Percentiles rank a stretch among this genome's conserved stretches.
phyloP scores from a whole-genome alignment of 139 green algal species.

The Picochlorum costavermella region DNA sequence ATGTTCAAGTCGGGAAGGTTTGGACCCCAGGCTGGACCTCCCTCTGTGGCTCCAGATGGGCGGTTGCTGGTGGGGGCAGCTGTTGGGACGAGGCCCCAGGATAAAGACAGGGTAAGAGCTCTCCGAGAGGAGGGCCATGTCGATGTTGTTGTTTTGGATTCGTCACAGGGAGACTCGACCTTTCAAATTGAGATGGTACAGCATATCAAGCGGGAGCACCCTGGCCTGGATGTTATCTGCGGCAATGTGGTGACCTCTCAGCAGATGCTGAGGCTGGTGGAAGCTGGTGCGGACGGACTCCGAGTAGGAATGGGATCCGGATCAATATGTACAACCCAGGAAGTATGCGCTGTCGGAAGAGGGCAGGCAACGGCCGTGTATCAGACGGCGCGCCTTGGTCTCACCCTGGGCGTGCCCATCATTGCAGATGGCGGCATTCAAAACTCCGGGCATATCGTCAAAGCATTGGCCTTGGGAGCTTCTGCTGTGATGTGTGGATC shows the following conservation, averaged over 20 bases:
- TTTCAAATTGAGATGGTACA: slow-evolving; percentile 89
- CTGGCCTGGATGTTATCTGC: slow-evolving; percentile 86
- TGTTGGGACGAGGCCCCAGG: slow-evolving; percentile 74
- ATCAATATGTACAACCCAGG: slow-evolving; percentile 98
- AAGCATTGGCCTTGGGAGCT: slow-evolving; percentile 91
- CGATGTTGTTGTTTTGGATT: slow-evolving; percentile 86
- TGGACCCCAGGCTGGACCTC: slow-evolving; percentile 24
- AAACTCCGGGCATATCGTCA: slow-evolving; percentile 93
- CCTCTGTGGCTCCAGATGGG: slow-evolving; percentile 59
- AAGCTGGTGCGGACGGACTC: slow-evolving; percentile 83
- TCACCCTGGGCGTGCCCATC: slow-evolving; percentile 66
- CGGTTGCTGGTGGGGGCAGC: slow-evolving; percentile 75
- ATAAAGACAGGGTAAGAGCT: slow-evolving; percentile 60
- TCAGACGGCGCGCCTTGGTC: slow-evolving; percentile 59
- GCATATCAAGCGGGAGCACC: slow-evolving; percentile 79
- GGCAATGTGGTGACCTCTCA: slow-evolving; percentile 85
- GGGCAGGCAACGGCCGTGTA: slow-evolving; percentile 95
- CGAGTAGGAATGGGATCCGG: slow-evolving; percentile 95
- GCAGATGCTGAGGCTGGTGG: slow-evolving; percentile 36
- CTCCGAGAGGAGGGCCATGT: slow-evolving; percentile 47
- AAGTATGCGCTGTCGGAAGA: slow-evolving; percentile 95
- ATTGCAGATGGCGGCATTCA: slow-evolving; percentile 94
- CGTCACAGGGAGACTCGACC: slow-evolving; percentile 75
- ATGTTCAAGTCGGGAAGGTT: slow-evolving; percentile 38
- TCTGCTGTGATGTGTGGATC: slow-evolving; percentile 92